Conservation (phyloP, 257 asterid genomes). For the Fraxinus quadrangulata region DNA sequence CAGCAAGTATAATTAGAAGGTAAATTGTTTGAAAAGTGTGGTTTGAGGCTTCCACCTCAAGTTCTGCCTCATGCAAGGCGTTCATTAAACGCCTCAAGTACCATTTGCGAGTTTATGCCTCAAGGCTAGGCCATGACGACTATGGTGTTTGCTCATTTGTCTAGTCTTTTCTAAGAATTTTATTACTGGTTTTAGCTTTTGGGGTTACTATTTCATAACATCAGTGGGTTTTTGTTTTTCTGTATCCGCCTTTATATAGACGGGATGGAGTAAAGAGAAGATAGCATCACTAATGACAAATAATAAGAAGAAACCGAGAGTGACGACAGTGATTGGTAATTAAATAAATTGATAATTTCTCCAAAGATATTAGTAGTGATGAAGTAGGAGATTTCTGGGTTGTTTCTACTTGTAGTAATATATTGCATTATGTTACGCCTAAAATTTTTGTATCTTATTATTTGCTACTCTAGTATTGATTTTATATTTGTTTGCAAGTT, state of each 20-base stretch:
- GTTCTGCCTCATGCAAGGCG: no score
- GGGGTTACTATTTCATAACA: not conserved
- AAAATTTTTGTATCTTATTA: not conserved
- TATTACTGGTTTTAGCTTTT: not conserved
- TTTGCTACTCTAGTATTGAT: not conserved
- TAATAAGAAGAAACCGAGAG: not conserved
- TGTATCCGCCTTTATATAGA: not conserved
- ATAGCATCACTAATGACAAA: not conserved
- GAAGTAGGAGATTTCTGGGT: not conserved
- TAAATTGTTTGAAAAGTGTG: no score
- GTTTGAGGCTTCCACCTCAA: no score
- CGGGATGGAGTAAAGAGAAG: not conserved
- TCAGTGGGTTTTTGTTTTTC: no score
- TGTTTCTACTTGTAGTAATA: not conserved
- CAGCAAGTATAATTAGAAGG: not conserved
- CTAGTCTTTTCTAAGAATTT: not conserved
- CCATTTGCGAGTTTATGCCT: not conserved
- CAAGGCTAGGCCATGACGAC: not conserved
- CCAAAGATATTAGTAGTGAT: not conserved
- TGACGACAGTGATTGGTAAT: not conserved
- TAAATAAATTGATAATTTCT: not conserved
- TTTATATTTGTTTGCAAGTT: not conserved
- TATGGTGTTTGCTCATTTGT: not conserved
- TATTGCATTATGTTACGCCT: not conserved
- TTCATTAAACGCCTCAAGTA: not conserved